Evolutionary conservation across 768 basidiomycete species (phyloP).

Genomic region (Lactifluus volemus): DNA sequence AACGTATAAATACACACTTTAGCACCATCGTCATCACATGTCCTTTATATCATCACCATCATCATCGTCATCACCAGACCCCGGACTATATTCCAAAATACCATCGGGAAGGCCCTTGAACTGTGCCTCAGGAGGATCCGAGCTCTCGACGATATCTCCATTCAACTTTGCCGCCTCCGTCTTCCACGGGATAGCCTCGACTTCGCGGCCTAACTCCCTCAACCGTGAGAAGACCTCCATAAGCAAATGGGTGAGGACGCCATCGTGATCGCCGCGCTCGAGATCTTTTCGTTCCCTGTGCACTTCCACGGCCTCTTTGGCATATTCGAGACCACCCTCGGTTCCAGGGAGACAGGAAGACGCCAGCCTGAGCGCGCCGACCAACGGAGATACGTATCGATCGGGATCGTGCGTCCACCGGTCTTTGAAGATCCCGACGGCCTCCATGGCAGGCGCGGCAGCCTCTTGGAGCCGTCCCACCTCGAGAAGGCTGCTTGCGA

Average conservation of each 20-base stretch:
- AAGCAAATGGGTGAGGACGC: constrained; percentile 4
- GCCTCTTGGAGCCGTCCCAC: not conserved
- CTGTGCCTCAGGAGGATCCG: not conserved
- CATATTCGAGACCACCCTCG: not conserved
- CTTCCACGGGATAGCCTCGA: constrained; percentile 14
- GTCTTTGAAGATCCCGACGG: not conserved
- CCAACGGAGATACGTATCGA: not conserved
- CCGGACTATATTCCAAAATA: not conserved
- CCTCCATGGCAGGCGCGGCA: not conserved
- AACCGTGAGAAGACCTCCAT: constrained; percentile 12
- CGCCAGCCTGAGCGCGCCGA: constrained; percentile 5
- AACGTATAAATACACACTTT: not conserved
- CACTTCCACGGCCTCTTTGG: constrained; percentile 10
- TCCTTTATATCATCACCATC: constrained; percentile 5
- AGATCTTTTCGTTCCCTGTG: constrained; percentile 7
- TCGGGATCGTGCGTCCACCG: not conserved
- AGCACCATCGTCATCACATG: not conserved
- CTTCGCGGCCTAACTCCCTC: constrained; percentile 7
- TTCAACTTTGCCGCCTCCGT: constrained; percentile 15
- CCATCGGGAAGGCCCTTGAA: not conserved
- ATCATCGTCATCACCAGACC: not conserved
- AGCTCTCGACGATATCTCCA: constrained; percentile 5
- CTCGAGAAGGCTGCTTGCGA: not conserved
- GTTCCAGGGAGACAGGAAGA: not conserved
- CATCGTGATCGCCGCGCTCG: not conserved